Conservation (phyloP, 2,329 filamentous ascomycete genomes). For the Pseudophaeomoniella oleicola region DNA sequence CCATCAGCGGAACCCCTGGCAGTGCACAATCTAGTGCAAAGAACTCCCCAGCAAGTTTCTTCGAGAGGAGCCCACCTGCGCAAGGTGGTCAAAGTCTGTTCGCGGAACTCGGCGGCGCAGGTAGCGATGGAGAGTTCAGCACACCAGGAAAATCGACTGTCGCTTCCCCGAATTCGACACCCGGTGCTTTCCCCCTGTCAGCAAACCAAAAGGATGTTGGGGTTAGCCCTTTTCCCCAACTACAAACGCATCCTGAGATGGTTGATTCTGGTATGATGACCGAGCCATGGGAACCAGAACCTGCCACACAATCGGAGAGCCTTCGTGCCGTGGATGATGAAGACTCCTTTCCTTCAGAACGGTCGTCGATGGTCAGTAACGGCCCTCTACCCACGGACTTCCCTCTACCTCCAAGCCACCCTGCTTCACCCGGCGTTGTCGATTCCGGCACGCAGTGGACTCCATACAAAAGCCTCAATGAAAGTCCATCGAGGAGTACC, state of each 20-base stretch:
- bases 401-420: slow-evolving; percentile 11
- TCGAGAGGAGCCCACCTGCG: slow-evolving; percentile 29
- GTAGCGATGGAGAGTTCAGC: slow-evolving; percentile 53
- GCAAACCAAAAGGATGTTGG: neutral
- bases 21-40: slow-evolving; percentile 25
- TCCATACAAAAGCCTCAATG: slow-evolving; percentile 19
- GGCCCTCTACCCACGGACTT: slow-evolving; percentile 9
- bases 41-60: slow-evolving; percentile 40
- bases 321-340: neutral
- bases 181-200: slow-evolving; percentile 10
- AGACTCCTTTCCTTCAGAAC: neutral
- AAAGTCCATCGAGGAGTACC: slow-evolving; percentile 14
- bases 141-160: slow-evolving; percentile 20
- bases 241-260: slow-evolving; percentile 25
- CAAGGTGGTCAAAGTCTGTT: slow-evolving; percentile 64
- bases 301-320: slow-evolving; percentile 1
- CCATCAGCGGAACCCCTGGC: slow-evolving; percentile 27
- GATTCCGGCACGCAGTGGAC: slow-evolving; percentile 28
- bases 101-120: slow-evolving; percentile 61
- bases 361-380: slow-evolving; percentile 1
- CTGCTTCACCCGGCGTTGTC: slow-evolving; percentile 14
- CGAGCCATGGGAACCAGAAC: slow-evolving; percentile 36
- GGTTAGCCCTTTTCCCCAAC: neutral
- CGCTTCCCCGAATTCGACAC: slow-evolving; percentile 23
- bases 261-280: slow-evolving; percentile 50